Evolutionary conservation across 169 alveolate species (phyloP).

Genomic region (Plasmodium gaboni): DNA sequence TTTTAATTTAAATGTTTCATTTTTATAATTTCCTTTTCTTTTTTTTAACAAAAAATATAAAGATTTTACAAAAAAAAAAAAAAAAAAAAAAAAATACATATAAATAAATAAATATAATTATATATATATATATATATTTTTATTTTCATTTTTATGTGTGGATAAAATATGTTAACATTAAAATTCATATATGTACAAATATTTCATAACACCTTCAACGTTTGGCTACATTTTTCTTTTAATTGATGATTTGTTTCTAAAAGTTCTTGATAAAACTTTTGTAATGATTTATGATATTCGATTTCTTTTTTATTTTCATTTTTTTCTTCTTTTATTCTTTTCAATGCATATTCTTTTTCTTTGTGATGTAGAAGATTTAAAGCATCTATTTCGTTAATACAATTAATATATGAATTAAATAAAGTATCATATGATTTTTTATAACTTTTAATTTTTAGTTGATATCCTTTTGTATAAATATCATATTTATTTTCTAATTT

Average conservation of each 20-base stretch:
- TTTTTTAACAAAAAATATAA: no score
- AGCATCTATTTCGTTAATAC: constrained; percentile 52
- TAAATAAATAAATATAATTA: not conserved
- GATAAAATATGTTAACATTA: no score
- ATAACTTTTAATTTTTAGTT: constrained; percentile 56
- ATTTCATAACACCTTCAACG: not conserved
- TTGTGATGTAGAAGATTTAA: constrained; percentile 31
- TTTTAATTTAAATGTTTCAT: not conserved
- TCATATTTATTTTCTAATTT: constrained; percentile 57
- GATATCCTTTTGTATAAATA: constrained; percentile 51
- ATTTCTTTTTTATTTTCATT: constrained; percentile 74
- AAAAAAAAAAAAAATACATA: not conserved
- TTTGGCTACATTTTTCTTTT: constrained; percentile 3
- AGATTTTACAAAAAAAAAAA: constrained; percentile 5
- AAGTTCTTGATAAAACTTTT: constrained; percentile 62
- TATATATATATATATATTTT: no score
- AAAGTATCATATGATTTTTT: constrained; percentile 68
- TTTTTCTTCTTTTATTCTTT: constrained; percentile 53
- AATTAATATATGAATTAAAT: constrained; percentile 23
- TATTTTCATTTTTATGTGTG: no score
- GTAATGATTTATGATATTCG: constrained; percentile 74
- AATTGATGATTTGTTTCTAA: constrained; percentile 15
- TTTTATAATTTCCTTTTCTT: no score
- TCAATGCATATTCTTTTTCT: constrained; percentile 48
- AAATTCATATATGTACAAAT: not conserved